A percentile compares a stretch with the other conserved stretches of the same genome.
phyloP scores from a whole-genome alignment of 441 rosid species.

The Pelargonium citronellum region DNA sequence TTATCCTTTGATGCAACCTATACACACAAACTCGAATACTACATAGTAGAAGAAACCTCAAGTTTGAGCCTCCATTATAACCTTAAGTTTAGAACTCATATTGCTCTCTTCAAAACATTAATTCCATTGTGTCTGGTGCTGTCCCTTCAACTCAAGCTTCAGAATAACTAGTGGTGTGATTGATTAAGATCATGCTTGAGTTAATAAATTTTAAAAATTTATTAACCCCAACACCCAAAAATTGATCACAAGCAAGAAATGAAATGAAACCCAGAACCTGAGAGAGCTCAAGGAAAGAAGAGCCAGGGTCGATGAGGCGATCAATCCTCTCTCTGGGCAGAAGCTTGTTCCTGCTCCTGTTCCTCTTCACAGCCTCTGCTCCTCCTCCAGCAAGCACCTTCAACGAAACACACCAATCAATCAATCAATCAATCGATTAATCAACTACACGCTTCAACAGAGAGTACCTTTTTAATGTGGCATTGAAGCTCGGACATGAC shows the following conservation, averaged over 20 bases:
- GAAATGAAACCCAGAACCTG: constrained; percentile 44
- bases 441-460: no score
- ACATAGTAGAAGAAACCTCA: no score
- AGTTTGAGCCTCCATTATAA: no score
- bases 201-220: no score
- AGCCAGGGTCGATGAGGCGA: constrained; percentile 33
- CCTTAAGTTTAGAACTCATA: no score
- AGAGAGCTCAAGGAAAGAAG: constrained; percentile 91
- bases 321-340: constrained; percentile 34
- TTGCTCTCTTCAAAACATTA: no score
- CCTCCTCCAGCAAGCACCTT: constrained; percentile 21
- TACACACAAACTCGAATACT: no score
- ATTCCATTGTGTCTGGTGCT: no score
- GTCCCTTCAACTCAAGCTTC: no score
- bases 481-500: constrained; percentile 1
- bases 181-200: no score
- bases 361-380: constrained; percentile 6
- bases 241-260: constrained; percentile 4
- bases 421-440: not conserved
- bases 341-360: constrained; percentile 58
- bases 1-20: no score
- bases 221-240: not conserved
- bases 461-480: constrained; percentile 1
- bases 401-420: constrained; percentile 3
- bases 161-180: no score